phyloP scores from a whole-genome alignment of 2,329 filamentous ascomycete species.

The Nigrospora sphaerica region DNA sequence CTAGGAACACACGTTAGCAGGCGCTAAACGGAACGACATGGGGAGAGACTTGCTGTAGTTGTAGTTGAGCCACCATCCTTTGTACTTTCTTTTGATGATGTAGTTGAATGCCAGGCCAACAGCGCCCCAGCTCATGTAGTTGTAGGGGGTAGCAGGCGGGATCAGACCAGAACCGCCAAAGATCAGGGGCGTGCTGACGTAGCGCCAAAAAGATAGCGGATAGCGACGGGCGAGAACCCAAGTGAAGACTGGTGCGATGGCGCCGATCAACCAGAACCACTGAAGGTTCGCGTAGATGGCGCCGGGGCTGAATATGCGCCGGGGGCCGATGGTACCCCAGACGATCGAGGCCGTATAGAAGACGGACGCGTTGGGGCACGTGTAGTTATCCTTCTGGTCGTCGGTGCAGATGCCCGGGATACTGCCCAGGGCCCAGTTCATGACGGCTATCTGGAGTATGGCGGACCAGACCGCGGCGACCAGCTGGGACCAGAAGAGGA shows the following conservation, averaged over 20 bases:
- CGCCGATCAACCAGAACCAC: conserved; percentile 24
- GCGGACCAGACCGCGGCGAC: conserved; percentile 20
- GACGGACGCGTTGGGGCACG: conserved; percentile 21
- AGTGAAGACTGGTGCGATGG: conserved; percentile 21
- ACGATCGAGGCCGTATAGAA: conserved; percentile 25
- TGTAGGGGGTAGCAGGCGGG: conserved; percentile 31
- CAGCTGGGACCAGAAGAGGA: conserved; percentile 16
- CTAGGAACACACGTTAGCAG: conserved; percentile 42
- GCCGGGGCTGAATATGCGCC: conserved; percentile 22
- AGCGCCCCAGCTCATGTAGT: conserved; percentile 40
- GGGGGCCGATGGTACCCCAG: conserved; percentile 24
- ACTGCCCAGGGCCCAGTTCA: conserved; percentile 26
- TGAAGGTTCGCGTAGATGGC: conserved; percentile 21
- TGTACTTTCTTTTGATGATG: conserved; percentile 18
- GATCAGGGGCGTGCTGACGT: conserved; percentile 24
- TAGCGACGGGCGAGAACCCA: conserved; percentile 31
- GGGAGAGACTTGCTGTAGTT: conserved; percentile 5
- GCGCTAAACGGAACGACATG: conserved; percentile 7
- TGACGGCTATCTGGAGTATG: conserved; percentile 34
- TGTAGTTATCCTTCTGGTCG: conserved; percentile 22
- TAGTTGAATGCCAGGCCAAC: conserved; percentile 23
- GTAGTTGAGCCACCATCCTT: conserved; percentile 24
- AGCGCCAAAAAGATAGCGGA: conserved; percentile 22
- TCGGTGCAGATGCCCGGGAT: conserved; percentile 19
- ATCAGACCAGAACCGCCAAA: conserved; percentile 25